Evolutionary conservation across 202 grass and related monocot genomes (phyloP).

Genomic region (Schoenoplectus triqueter): DNA sequence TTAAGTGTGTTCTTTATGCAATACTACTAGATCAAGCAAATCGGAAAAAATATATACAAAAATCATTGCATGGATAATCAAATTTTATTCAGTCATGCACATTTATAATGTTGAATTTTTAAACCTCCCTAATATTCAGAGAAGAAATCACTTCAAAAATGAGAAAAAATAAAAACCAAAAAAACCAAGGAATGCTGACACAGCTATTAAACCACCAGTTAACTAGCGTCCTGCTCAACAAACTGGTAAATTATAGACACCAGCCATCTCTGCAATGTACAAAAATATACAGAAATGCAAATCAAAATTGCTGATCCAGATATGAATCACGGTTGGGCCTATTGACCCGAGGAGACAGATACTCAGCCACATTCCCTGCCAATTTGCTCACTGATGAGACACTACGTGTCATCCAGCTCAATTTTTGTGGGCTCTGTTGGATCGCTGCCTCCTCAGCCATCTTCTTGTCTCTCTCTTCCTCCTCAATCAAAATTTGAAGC

Average conservation of each 20-base stretch:
- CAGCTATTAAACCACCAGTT: conserved; percentile 22
- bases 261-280: neutral
- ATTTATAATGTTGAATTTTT: conserved; percentile 3
- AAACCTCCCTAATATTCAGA: neutral
- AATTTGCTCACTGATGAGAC: conserved; percentile 59
- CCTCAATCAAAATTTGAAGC: conserved; percentile 65
- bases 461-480: conserved; percentile 72
- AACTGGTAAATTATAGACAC: conserved; percentile 19
- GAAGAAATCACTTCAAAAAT: neutral
- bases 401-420: conserved; percentile 64
- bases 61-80: neutral
- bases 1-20: no score
- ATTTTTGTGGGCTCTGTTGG: conserved; percentile 43
- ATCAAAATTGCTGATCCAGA: conserved; percentile 66
- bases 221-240: neutral
- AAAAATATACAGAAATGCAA: conserved; percentile 20
- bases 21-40: neutral
- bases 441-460: conserved; percentile 47
- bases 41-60: neutral
- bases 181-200: neutral
- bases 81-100: conserved; percentile 23
- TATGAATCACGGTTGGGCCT: conserved; percentile 68
- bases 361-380: conserved; percentile 61
- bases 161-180: neutral
- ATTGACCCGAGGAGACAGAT: conserved; percentile 44